A percentile compares a stretch with the other conserved stretches of the same genome.
Evolutionary conservation across 208 protist genomes (phyloP).

Genomic region (Leishmania tropica): DNA sequence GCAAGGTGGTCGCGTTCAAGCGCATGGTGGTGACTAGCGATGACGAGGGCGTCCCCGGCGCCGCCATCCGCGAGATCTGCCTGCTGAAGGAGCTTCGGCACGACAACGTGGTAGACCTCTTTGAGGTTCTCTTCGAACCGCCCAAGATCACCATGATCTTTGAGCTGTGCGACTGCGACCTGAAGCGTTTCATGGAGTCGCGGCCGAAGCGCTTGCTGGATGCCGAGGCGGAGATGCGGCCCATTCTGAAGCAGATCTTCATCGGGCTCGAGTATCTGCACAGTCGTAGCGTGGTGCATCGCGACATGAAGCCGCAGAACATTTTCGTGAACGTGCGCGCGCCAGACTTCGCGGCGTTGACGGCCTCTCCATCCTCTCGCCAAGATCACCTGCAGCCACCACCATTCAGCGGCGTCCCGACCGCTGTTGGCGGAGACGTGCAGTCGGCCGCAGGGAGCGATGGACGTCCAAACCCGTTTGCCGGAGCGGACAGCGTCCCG

Average conservation of each 20-base stretch:
- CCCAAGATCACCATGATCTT: conserved; percentile 98
- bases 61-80: conserved; percentile 92
- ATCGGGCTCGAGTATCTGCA: conserved; percentile 80
- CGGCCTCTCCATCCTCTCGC: conserved; percentile 12
- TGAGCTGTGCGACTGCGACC: conserved; percentile 96
- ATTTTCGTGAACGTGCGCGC: conserved; percentile 76
- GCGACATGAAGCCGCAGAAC: conserved; percentile 93
- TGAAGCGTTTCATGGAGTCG: conserved; percentile 96
- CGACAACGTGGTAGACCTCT: conserved; percentile 92
- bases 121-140: conserved; percentile 97
- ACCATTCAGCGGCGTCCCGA: background rate
- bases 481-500: conserved; percentile 7
- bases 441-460: background rate
- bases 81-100: conserved; percentile 96
- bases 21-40: conserved; percentile 84
- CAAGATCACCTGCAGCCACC: conserved; percentile 1
- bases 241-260: conserved; percentile 84
- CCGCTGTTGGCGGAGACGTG: background rate
- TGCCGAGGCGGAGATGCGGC: conserved; percentile 51
- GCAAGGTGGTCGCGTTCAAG: conserved; percentile 88
- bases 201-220: conserved; percentile 40
- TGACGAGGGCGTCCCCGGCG: conserved; percentile 91
- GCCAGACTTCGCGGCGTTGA: conserved; percentile 32
- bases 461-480: background rate
- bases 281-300: conserved; percentile 79